Evolutionary conservation across 2,329 filamentous ascomycete genomes (phyloP), one percentile per base, ranked within the genome.

Genomic region (Alternaria brassicae): DNA sequence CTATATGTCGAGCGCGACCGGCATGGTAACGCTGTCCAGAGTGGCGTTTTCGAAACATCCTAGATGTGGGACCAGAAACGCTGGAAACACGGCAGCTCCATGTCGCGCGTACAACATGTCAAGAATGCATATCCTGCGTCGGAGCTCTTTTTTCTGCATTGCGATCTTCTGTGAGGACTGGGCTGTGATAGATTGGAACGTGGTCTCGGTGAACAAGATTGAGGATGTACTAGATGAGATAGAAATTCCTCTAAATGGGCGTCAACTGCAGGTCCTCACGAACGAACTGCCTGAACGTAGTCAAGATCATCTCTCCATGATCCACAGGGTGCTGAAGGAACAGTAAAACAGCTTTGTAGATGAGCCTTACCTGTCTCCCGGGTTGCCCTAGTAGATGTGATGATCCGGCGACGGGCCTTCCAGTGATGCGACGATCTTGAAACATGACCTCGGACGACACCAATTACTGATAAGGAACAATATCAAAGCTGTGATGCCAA

Each of bases 41-140:
- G 25, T 41, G 41, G 57, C 27, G 27, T 52, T 57, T 56, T 39
- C 62, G 70, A 73, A 73, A 73, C 71, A 58, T 61, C 57, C 64
- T 70, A 66, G 58, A 65, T 62, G 19, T 71, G 66, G 67, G 58
- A 60, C 49, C 21, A 50, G 30, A 58, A 58, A 61, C 61, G 60
- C 44, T 48, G 25, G 44, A 48, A 48, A 61, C 61, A 61, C 42
- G 27, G 49, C 40, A 32, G 30, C n/a, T 53, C 37, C 42, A 42
- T 44, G 36, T 47, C 44, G 37, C 39, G 28, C 42, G 37, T 41
- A 37, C 34, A 39, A 32, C 39, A 34, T 58, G 37, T 49, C 45
- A 28, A 48, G 15, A 30, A 40, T 25, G 17, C n/a, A 2, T 8
- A 56, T 21, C 12, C 32, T 25, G 27, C 32, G 28, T 34, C 32